phyloP scores from a whole-genome alignment of 148 eudicot genomes.

The Silene latifolia region DNA sequence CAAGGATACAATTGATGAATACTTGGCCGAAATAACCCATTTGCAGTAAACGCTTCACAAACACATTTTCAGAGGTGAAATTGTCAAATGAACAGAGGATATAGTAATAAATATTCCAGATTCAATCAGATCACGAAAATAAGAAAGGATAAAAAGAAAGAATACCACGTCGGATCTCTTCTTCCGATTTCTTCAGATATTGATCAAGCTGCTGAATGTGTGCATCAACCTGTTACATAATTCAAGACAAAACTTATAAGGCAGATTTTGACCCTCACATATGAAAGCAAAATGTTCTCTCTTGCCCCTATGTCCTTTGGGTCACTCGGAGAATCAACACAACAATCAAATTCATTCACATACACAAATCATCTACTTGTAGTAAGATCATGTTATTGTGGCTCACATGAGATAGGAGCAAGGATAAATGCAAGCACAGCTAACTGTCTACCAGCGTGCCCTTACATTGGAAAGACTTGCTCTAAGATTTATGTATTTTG shows the following conservation, averaged over 20 bases:
- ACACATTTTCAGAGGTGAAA: no score
- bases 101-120: constrained; percentile 4
- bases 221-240: constrained; percentile 65
- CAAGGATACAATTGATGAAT: no score
- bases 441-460: not conserved
- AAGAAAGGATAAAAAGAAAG: constrained; percentile 8
- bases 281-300: not conserved
- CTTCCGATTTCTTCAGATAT: constrained; percentile 70
- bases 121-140: not conserved
- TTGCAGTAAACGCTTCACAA: no score
- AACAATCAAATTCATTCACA: not conserved
- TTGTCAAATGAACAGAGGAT: no score
- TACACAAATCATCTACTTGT: not conserved
- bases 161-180: constrained; percentile 78
- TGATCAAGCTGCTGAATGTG: constrained; percentile 97
- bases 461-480: not conserved
- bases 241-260: constrained; percentile 11
- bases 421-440: no score
- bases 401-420: not conserved
- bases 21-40: no score
- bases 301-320: not conserved
- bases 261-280: not conserved
- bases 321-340: not conserved
- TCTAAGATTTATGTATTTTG: not conserved
- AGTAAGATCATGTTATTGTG: not conserved